Evolutionary conservation across 129 eudicot genomes (phyloP).

Genomic region (Erigeron canadensis): DNA sequence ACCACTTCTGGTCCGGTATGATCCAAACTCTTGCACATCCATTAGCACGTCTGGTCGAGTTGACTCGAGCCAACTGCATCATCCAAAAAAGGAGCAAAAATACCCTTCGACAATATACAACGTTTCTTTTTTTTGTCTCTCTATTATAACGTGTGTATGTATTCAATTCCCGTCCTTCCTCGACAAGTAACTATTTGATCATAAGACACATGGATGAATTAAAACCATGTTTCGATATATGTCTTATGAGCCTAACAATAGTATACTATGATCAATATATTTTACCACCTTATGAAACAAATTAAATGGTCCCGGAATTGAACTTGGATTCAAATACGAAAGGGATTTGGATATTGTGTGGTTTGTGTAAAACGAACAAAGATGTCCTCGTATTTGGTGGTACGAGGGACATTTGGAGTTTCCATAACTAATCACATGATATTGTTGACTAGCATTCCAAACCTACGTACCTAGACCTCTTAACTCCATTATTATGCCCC

Average conservation of each 20-base stretch:
- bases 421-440: constrained; percentile 36
- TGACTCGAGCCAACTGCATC: no score
- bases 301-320: constrained; percentile 31
- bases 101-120: no score
- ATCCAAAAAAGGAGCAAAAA: no score
- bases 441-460: constrained; percentile 21
- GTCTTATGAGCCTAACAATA: constrained; percentile 19
- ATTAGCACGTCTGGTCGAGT: no score
- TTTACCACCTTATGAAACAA: constrained; percentile 14
- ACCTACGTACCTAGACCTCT: constrained; percentile 10
- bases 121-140: no score
- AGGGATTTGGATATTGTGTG: constrained; percentile 20
- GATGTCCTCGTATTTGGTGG: constrained; percentile 19
- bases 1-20: no score
- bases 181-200: constrained; percentile 19
- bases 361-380: constrained; percentile 14
- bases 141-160: no score
- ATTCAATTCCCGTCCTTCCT: constrained; percentile 9
- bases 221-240: constrained; percentile 21
- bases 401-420: constrained; percentile 6
- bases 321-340: constrained; percentile 9
- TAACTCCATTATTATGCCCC: not conserved
- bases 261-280: not conserved
- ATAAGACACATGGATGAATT: constrained; percentile 21
- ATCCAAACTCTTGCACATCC: no score